Base-by-base conservation (phyloP, 1,284 basidiomycete species). In the Puccinia horiana region DNA sequence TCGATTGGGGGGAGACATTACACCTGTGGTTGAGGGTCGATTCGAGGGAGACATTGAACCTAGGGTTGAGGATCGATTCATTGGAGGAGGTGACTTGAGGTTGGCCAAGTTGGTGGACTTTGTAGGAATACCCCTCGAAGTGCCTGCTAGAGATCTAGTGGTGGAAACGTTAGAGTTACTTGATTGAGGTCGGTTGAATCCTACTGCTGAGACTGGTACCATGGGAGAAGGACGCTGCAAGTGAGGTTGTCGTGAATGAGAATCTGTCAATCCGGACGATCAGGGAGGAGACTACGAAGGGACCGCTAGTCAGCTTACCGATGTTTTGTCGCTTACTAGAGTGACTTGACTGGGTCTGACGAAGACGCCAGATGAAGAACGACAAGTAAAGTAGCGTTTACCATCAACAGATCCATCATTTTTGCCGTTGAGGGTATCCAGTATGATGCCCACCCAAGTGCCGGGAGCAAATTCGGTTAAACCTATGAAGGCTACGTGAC, bases 361-460 rank as follows among this genome's bases (percentile, higher is more conserved):
- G 87, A 99, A 99, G 58, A 98, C 93, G 67, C 97, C 97, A 87
- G 93, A 89, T 52, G 89, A 89, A 76, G 90, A 89, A 84, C 90
- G 90, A 88, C 94, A 96, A 23, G 89, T 90, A 87, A 99, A 99
- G 89, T 99, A 99, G 11, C 88, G 85, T 82, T 92, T 89, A 40
- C 93, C 95, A 72, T 92, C 90, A 0, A 99, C 93, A 0, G 91
- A 90, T 1, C 97, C 97, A 85, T 99, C 93, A 88, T 99, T 99
- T 91, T 98, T 98, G 56, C 97, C 97, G 65, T 91, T 92, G 4
- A 90, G 84, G 78, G 40, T 47, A 12, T 58, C 44, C 0, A 82
- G 52, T 40, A 82, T 65, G 29, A 99, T 91, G 20, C 97, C 97
- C 83, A 98, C 90, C 97, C 97, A 99, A 88, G 93, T 93, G 0